Conservation (phyloP, 2,329 filamentous ascomycete species). For the Calonectria multiphialidica region DNA sequence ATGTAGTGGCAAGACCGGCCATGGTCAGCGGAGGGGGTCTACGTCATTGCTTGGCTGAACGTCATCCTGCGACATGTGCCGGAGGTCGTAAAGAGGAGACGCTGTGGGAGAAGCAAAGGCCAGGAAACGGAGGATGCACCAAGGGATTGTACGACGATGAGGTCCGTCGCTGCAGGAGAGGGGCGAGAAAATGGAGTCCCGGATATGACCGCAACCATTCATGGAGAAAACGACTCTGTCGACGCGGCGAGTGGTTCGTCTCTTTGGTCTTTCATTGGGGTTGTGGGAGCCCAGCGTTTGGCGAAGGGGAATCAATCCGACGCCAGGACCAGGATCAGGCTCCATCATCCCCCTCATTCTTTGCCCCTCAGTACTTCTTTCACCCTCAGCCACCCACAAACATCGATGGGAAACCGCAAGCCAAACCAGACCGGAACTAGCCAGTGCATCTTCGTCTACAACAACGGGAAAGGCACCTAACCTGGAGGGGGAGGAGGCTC, state of each 20-base stretch:
- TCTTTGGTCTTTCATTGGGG: background rate
- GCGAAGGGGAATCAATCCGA: constrained; percentile 19
- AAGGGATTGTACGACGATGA: constrained; percentile 20
- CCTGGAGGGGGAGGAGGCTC: constrained; percentile 1
- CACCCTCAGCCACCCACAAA: constrained; percentile 4
- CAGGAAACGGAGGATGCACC: constrained; percentile 18
- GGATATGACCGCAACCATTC: constrained; percentile 4
- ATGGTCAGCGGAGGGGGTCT: constrained; percentile 31
- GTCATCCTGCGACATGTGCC: constrained; percentile 36
- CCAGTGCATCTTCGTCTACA: background rate
- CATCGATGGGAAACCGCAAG: constrained; percentile 18
- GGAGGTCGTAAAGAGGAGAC: constrained; percentile 19
- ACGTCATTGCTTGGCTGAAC: constrained; percentile 40
- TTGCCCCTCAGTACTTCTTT: background rate
- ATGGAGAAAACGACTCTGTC: background rate
- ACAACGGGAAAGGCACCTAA: background rate
- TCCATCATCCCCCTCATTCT: background rate
- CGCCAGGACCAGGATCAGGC: constrained; percentile 18
- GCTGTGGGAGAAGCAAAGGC: constrained; percentile 14
- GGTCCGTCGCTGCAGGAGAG: background rate
- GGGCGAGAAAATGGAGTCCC: background rate
- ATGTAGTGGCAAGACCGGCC: constrained; percentile 35
- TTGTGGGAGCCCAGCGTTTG: constrained; percentile 2
- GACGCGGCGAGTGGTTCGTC: background rate
- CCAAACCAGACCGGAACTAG: constrained; percentile 29